Base-by-base conservation (phyloP, 73 alveolate genomes). In the Paraurostyla sp. region DNA sequence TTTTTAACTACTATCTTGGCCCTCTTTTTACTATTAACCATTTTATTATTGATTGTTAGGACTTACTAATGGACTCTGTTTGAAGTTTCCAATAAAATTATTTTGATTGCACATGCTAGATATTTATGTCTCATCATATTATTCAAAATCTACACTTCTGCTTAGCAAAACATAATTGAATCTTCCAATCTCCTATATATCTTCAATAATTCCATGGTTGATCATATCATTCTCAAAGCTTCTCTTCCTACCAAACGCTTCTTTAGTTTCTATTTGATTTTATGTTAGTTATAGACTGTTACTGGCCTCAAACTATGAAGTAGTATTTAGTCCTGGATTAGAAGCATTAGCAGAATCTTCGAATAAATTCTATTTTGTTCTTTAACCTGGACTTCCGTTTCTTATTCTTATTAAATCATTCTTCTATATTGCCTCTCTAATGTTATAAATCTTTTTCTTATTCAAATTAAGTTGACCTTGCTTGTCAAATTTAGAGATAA, bases 401-500 rank as follows among this genome's bases (percentile, higher is more conserved):
- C 86, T 11, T 23, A 73, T 73, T 38, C 86, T 73, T 3, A 73
- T 73, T 38, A 73, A 73, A 73, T 73, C 86, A 36, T 73, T 73
- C 29, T 73, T 73, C 71, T 73, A 73, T 32, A 73, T 73, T 2
- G 86, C 86, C 51, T 73, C 86, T 73, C 86, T 73, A 3, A 73
- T 73, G 33, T 73, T 73, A 40, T 65, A 65, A 38, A 15, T 40
- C 13, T 38, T 38, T 23, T 65, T 65, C 58, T n/a, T n/a, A n/a
- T n/a, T n/a, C n/a, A n/a, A n/a, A n/a, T n/a, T n/a, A n/a, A n/a
- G n/a, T n/a, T 38, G 82, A 1, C 13, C 6, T 1, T 6, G 2
- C 46, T 65, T 65, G 16, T 32, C 38, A 35, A 65, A 65, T 38
- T 65, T 65, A 65, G 54, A 22, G 7, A 65, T 38, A 13, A 65